Percentiles rank a stretch among this genome's conserved stretches.
These are phyloP conservation scores for Stagonosporopsis chrysanthemi DNA, from an alignment of 2,329 filamentous ascomycete genomes.

Conservation along the genomic window DNA sequence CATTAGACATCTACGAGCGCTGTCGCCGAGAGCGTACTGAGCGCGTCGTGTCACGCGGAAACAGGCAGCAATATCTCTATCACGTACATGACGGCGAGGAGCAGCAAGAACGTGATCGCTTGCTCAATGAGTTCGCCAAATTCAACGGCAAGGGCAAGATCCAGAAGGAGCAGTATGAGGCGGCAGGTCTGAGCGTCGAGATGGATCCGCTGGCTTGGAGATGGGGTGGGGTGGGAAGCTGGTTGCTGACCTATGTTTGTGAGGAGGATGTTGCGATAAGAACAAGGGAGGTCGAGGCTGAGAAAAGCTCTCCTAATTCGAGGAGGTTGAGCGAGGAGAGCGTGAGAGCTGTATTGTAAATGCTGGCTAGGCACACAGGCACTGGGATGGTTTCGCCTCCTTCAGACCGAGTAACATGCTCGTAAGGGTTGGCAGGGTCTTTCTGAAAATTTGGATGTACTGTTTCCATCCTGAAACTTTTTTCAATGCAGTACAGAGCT, in stretches of 20 bases:
- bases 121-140: conserved; percentile 36
- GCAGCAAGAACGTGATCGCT: conserved; percentile 61
- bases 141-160: conserved; percentile 41
- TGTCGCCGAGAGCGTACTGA: conserved; percentile 67
- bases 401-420: background rate
- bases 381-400: background rate
- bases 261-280: conserved; percentile 43
- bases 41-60: conserved; percentile 66
- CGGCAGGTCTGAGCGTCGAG: conserved; percentile 32
- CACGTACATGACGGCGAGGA: conserved; percentile 66
- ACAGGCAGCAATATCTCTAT: conserved; percentile 68
- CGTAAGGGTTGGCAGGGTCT: background rate
- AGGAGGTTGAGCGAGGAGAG: conserved; percentile 12
- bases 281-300: conserved; percentile 34
- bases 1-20: conserved; percentile 61
- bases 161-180: conserved; percentile 26
- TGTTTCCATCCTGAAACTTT: too few relatives aligned
- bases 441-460: too few relatives aligned
- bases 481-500: too few relatives aligned
- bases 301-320: conserved; percentile 2
- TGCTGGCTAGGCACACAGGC: background rate
- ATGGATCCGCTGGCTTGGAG: conserved; percentile 48
- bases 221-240: conserved; percentile 46
- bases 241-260: conserved; percentile 47
- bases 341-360: conserved; percentile 32